Evolutionary conservation across 208 protist species (phyloP).

Genomic region (Sergeia podlipaevii): DNA sequence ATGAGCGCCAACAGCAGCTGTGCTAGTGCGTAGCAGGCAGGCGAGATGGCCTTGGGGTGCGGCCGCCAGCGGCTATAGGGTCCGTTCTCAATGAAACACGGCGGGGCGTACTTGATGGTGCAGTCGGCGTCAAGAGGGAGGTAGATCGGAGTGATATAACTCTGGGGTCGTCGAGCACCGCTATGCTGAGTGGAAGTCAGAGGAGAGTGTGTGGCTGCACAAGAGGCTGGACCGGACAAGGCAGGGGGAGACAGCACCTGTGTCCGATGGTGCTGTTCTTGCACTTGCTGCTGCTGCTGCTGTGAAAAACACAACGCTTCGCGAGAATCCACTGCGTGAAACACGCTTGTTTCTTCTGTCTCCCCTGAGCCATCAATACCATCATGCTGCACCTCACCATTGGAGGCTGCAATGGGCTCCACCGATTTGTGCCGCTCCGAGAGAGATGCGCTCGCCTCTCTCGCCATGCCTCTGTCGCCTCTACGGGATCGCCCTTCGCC

Average conservation of each 20-base stretch:
- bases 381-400: too few relatives aligned
- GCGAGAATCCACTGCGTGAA: too few relatives aligned
- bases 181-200: not conserved
- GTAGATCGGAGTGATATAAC: too few relatives aligned
- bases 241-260: not conserved
- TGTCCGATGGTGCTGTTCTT: not conserved
- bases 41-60: constrained; percentile 44
- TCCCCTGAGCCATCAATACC: too few relatives aligned
- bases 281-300: too few relatives aligned
- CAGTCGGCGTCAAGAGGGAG: too few relatives aligned
- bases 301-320: constrained; percentile 1
- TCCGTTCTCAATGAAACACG: constrained; percentile 24
- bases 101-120: constrained; percentile 26
- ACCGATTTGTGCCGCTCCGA: too few relatives aligned
- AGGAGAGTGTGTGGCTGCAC: not conserved
- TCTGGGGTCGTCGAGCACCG: not conserved
- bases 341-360: too few relatives aligned
- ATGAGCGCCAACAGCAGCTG: constrained; percentile 57
- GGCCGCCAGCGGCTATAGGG: constrained; percentile 54
- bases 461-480: too few relatives aligned
- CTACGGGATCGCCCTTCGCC: not conserved
- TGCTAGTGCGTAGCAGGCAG: constrained; percentile 47
- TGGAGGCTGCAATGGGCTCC: too few relatives aligned
- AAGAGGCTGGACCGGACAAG: not conserved
- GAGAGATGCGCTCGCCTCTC: too few relatives aligned